A percentile compares a stretch with the other conserved stretches of the same genome.
Evolutionary conservation across 2,329 filamentous ascomycete genomes (phyloP).

Genomic region (Pyrenophora tritici-repentis): DNA sequence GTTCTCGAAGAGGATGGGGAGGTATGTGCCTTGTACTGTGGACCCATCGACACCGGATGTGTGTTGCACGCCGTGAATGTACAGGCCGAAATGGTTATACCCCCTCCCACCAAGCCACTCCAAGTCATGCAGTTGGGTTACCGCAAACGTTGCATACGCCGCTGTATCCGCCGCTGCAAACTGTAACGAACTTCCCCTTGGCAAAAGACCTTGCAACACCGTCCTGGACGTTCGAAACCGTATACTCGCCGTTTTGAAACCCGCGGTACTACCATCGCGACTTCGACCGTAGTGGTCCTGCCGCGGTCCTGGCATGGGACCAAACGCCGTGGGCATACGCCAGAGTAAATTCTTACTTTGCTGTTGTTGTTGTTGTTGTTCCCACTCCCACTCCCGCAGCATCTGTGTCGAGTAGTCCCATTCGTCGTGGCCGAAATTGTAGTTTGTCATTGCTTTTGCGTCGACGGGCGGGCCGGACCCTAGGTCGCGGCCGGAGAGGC

Average conservation of each 20-base stretch:
- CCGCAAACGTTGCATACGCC: conserved; percentile 47
- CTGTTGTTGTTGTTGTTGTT: too few species aligned
- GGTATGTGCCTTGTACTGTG: conserved; percentile 56
- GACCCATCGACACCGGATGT: conserved; percentile 55
- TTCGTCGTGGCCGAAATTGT: conserved; percentile 65
- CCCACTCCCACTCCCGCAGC: conserved; percentile 58
- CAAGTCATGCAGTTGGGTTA: conserved; percentile 54
- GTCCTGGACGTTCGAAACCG: conserved; percentile 51
- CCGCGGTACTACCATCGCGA: conserved; percentile 31
- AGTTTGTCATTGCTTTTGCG: conserved; percentile 49
- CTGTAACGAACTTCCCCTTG: conserved; percentile 36
- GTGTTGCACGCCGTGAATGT: conserved; percentile 66
- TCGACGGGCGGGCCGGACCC: conserved; percentile 42
- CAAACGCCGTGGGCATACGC: conserved; percentile 52
- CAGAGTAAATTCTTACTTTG: conserved; percentile 44
- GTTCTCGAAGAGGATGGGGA: conserved; percentile 64
- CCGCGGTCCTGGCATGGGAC: conserved; percentile 49
- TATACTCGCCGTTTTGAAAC: conserved; percentile 48
- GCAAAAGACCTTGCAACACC: conserved; percentile 49
- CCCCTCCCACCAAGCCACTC: conserved; percentile 65
- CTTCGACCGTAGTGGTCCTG: conserved; percentile 35
- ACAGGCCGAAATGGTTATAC: conserved; percentile 64
- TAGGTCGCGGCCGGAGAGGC: conserved; percentile 57
- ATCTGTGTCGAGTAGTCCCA: conserved; percentile 59
- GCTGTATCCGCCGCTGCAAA: conserved; percentile 48